A percentile compares a stretch with the other conserved stretches of the same genome.
Conservation (phyloP, 352 stramenopile species). For the Pythium biforme region DNA sequence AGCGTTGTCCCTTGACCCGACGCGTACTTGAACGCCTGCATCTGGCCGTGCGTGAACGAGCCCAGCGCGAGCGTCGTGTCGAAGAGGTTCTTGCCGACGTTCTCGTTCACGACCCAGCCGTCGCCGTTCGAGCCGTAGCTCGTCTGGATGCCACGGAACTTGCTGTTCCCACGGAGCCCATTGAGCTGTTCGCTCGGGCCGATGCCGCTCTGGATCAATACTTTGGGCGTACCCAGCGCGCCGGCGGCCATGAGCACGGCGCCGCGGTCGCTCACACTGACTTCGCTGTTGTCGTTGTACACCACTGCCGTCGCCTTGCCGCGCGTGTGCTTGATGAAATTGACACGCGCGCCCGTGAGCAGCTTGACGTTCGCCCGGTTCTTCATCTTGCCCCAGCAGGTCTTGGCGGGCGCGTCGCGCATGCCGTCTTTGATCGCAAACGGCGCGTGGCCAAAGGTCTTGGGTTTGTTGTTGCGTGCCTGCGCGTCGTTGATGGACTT, state of each 20-base stretch:
- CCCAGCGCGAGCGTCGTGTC: constrained; percentile 52
- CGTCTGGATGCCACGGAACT: constrained; percentile 10
- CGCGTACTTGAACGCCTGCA: constrained; percentile 45
- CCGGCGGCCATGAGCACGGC: constrained; percentile 79
- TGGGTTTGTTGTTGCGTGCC: constrained; percentile 33
- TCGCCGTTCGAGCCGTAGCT: not conserved
- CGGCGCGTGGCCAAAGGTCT: constrained; percentile 54
- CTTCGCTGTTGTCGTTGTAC: constrained; percentile 32
- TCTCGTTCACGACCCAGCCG: constrained; percentile 48
- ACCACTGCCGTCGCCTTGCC: constrained; percentile 48
- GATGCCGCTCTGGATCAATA: constrained; percentile 81
- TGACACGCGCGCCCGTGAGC: constrained; percentile 42
- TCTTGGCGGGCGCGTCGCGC: constrained; percentile 54
- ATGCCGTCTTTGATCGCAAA: constrained; percentile 55
- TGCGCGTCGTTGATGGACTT: not conserved
- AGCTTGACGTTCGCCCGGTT: constrained; percentile 6
- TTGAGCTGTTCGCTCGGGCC: constrained; percentile 57
- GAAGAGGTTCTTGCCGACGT: constrained; percentile 62
- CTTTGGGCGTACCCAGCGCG: constrained; percentile 67
- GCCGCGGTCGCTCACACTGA: constrained; percentile 32
- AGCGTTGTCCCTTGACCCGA: constrained; percentile 14
- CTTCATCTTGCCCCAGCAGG: constrained; percentile 33
- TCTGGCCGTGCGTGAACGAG: constrained; percentile 55
- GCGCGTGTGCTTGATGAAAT: constrained; percentile 45
- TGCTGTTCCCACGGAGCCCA: constrained; percentile 22